These are phyloP conservation scores for Acanthamoeba castellanii DNA, from an alignment of 208 protist genomes.

Conservation along the genomic window DNA sequence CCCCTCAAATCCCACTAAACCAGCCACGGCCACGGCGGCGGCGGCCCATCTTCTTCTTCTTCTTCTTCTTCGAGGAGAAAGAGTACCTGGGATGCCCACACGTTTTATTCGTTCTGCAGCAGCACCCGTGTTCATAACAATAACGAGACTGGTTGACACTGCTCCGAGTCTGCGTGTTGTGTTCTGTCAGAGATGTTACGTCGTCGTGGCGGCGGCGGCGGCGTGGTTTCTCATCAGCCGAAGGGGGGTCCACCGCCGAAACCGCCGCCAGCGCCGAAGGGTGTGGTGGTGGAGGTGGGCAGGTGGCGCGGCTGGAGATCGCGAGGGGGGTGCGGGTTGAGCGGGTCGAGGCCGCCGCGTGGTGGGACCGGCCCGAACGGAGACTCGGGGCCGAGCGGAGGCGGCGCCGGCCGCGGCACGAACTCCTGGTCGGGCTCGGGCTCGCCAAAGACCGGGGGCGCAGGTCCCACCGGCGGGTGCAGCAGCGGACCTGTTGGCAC, in stretches of 20 bases:
- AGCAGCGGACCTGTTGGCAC: no score
- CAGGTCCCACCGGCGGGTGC: no score
- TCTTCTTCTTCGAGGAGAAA: no score
- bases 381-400: constrained; percentile 7
- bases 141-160: no score
- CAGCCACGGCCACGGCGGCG: no score
- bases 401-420: not conserved
- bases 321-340: not conserved
- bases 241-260: not conserved
- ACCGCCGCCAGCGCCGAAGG: not conserved
- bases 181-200: no score
- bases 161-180: no score
- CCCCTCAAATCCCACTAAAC: constrained; percentile 1
- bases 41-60: no score
- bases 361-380: constrained; percentile 12
- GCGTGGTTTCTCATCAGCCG: not conserved
- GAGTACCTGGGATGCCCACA: no score
- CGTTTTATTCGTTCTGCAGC: no score
- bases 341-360: not conserved
- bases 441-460: not conserved
- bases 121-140: no score
- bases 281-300: not conserved
- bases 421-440: constrained; percentile 18
- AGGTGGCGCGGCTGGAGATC: not conserved
- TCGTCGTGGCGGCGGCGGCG: no score